A percentile compares a stretch with the other conserved stretches of the same genome.
Conservation (phyloP, 306 rosid species). For the Leucaena leucocephala region DNA sequence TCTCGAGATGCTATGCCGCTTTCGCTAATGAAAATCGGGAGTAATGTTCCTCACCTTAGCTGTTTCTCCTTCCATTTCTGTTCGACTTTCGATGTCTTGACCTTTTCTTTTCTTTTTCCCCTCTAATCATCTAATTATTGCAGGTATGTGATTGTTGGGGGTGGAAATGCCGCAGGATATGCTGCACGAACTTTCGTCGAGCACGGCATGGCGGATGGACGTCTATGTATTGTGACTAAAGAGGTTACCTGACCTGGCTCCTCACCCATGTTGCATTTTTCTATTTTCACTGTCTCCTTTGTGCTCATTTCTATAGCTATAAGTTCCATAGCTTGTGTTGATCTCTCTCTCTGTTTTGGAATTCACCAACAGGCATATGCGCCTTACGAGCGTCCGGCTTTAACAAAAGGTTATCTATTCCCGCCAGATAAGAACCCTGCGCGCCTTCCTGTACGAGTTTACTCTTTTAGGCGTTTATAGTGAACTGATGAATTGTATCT, state of each 20-base stretch:
- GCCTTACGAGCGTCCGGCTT: constrained; percentile 97
- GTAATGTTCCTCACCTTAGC: constrained; percentile 39
- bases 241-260: constrained; percentile 51
- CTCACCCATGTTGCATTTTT: background rate
- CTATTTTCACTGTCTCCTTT: background rate
- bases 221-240: constrained; percentile 87
- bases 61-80: background rate
- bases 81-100: background rate
- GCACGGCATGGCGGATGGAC: constrained; percentile 93
- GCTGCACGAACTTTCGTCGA: constrained; percentile 94
- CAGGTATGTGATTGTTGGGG: constrained; percentile 96
- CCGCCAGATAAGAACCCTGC: constrained; percentile 92
- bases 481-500: background rate
- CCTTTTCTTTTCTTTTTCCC: background rate
- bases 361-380: constrained; percentile 61
- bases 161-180: constrained; percentile 96
- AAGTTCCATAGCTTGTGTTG: background rate
- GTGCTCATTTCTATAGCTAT: background rate
- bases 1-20: constrained; percentile 66
- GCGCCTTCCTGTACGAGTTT: constrained; percentile 79
- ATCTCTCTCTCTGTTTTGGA: constrained; percentile 21
- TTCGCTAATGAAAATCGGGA: constrained; percentile 83
- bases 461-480: background rate
- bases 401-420: constrained; percentile 83
- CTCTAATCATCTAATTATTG: background rate